phyloP scores from a whole-genome alignment of 2,329 filamentous ascomycete species.

The Cladosporium sp. region DNA sequence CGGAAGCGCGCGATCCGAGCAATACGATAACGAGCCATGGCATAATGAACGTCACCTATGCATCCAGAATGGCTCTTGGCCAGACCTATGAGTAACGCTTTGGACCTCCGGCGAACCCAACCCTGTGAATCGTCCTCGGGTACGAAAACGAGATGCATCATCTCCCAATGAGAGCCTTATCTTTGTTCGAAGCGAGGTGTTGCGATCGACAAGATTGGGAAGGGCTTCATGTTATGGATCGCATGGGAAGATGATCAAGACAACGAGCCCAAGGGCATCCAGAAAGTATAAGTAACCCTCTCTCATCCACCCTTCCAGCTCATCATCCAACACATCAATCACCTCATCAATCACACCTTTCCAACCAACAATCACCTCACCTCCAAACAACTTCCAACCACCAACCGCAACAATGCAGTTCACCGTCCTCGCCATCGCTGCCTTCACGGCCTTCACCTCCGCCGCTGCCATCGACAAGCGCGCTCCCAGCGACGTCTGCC shows the following conservation, averaged over 20 bases:
- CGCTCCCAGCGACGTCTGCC: slow-evolving; percentile 12
- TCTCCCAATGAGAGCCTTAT: slow-evolving; percentile 4
- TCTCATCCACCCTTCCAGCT: background rate
- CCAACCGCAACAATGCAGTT: slow-evolving; percentile 15
- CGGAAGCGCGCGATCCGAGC: background rate
- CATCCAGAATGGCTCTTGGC: background rate
- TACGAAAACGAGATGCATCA: background rate
- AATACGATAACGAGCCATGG: background rate
- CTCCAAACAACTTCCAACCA: background rate
- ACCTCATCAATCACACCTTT: background rate
- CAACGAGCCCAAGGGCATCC: background rate
- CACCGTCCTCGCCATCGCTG: slow-evolving; percentile 14
- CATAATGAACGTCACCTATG: slow-evolving; percentile 4
- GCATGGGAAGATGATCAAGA: no score
- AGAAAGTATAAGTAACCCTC: slow-evolving; percentile 4
- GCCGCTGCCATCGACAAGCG: slow-evolving; percentile 8
- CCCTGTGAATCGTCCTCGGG: background rate
- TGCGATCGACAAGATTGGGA: slow-evolving; percentile 1
- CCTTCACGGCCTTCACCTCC: slow-evolving; percentile 13
- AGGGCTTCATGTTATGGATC: no score
- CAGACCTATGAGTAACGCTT: slow-evolving; percentile 1
- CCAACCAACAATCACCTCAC: background rate
- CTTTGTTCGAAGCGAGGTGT: background rate
- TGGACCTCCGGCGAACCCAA: slow-evolving; percentile 1
- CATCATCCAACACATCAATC: background rate